A percentile compares a stretch with the other conserved stretches of the same genome.
phyloP scores from a whole-genome alignment of 1,284 basidiomycete species.

The Apiotrichum siamense region DNA sequence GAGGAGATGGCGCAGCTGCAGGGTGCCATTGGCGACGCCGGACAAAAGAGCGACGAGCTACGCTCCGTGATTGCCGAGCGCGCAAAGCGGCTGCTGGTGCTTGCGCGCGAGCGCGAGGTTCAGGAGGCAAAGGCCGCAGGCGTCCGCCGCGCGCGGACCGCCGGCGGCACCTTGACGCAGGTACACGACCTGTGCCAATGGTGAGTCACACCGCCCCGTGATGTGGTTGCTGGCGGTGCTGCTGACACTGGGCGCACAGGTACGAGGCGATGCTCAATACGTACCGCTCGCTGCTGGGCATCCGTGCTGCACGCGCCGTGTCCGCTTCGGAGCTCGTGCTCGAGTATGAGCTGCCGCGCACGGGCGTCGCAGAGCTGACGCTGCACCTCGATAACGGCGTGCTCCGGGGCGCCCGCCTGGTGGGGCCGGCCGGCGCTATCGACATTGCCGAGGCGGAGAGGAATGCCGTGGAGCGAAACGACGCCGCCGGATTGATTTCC shows the following conservation, averaged over 20 bases:
- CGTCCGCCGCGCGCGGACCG: conserved; percentile 48
- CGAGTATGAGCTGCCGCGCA: conserved; percentile 52
- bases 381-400: conserved; percentile 33
- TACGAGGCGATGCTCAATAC: conserved; percentile 60
- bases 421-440: conserved; percentile 19
- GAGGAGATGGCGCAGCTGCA: conserved; percentile 65
- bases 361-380: conserved; percentile 22
- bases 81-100: conserved; percentile 56
- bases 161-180: conserved; percentile 50
- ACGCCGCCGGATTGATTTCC: conserved; percentile 63
- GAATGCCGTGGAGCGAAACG: conserved; percentile 60
- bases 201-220: conserved; percentile 38
- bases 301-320: conserved; percentile 56
- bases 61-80: conserved; percentile 56
- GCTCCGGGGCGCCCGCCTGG: conserved; percentile 22
- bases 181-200: conserved; percentile 45
- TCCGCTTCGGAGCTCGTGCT: conserved; percentile 70
- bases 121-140: conserved; percentile 62
- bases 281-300: conserved; percentile 58
- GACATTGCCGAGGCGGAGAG: conserved; percentile 60
- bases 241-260: too few species aligned
- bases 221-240: conserved; percentile 50
- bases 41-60: conserved; percentile 52
- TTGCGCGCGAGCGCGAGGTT: conserved; percentile 60
- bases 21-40: conserved; percentile 53